Evolutionary conservation across 1,139 yeast genomes (phyloP), one percentile per base, ranked within the genome.

Genomic region (Pichia sp.): DNA sequence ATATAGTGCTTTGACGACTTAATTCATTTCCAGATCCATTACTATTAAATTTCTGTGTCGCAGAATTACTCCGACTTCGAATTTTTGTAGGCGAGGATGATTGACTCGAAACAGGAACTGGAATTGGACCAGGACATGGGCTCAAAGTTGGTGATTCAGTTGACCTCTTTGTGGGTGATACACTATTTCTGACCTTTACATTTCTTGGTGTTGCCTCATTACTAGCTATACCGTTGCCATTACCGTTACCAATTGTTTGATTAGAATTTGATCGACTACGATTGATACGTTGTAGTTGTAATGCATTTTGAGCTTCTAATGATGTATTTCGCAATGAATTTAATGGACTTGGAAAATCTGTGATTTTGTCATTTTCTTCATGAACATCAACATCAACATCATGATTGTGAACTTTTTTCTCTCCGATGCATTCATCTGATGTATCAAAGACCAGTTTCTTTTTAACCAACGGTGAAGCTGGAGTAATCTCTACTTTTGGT

Each of bases 321-420:
- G 57, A 50, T 16, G 46, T 29, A 29, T 43, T 46, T 30, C 54
- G 52, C 32, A 60, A 41, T 9, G 64, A 60, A 40, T 59, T 59
- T 27, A 59, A 46, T n/a, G 63, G 62, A 42, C 62, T 25, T 51
- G 61, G 40, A 46, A 50, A 30, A 4, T 27, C 31, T 11, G 37
- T 4, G 7, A 29, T 11, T 8, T 22, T 4, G 12, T 28, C 26
- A 10, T 20, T 11, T 22, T 5, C 22, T 6, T 23, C 24, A n/a
- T n/a, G n/a, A n/a, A n/a, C n/a, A n/a, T n/a, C 25, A 20, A 20
- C 24, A 20, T 20, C n/a, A 7, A 9, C 24, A 16, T 8, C 8
- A 20, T 10, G 10, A 33, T n/a, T n/a, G n/a, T n/a, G n/a, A n/a
- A n/a, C n/a, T n/a, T n/a, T n/a, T n/a, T n/a, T n/a, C n/a, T n/a